A percentile compares a stretch with the other conserved stretches of the same genome.
These are phyloP conservation scores for Melocanna baccifera DNA, from an alignment of 176 grass and related monocot genomes.

Conservation along the genomic window DNA sequence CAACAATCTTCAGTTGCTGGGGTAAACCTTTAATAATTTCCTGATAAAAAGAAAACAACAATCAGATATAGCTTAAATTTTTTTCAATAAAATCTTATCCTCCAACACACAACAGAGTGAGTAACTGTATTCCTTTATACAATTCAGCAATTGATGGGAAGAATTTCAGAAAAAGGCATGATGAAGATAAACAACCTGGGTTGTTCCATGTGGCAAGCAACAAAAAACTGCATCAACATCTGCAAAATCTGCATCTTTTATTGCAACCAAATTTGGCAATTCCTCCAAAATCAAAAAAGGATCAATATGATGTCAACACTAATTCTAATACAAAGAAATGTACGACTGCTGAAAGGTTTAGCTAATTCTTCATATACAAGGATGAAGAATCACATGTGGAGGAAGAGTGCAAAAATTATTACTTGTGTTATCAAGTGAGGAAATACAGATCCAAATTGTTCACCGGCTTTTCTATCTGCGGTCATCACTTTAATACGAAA, in stretches of 20 bases:
- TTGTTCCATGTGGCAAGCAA: slow-evolving; percentile 98
- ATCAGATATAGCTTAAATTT: background rate
- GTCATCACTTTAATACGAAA: slow-evolving; percentile 80
- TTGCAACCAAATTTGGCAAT: slow-evolving; percentile 75
- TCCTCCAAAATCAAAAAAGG: slow-evolving; percentile 54
- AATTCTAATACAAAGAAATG: background rate
- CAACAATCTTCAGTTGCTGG: slow-evolving; percentile 75
- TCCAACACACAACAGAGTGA: background rate
- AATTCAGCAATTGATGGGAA: background rate
- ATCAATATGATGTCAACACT: slow-evolving; percentile 8
- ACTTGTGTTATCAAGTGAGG: slow-evolving; percentile 83
- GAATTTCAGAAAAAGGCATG: slow-evolving; percentile 13
- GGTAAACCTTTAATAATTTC: slow-evolving; percentile 94
- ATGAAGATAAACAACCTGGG: slow-evolving; percentile 61
- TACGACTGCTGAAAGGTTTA: background rate
- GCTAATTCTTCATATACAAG: background rate
- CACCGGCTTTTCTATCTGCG: slow-evolving; percentile 91
- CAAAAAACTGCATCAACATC: slow-evolving; percentile 95
- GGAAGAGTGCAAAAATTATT: slow-evolving; percentile 26
- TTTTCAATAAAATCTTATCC: background rate
- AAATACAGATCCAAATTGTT: slow-evolving; percentile 86
- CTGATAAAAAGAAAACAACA: slow-evolving; percentile 40
- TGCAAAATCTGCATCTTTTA: slow-evolving; percentile 94
- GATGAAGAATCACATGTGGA: background rate
- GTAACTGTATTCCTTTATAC: slow-evolving; percentile 7